Base-by-base conservation (phyloP, 2,329 filamentous ascomycete genomes). In the Colletotrichum orbiculare region DNA sequence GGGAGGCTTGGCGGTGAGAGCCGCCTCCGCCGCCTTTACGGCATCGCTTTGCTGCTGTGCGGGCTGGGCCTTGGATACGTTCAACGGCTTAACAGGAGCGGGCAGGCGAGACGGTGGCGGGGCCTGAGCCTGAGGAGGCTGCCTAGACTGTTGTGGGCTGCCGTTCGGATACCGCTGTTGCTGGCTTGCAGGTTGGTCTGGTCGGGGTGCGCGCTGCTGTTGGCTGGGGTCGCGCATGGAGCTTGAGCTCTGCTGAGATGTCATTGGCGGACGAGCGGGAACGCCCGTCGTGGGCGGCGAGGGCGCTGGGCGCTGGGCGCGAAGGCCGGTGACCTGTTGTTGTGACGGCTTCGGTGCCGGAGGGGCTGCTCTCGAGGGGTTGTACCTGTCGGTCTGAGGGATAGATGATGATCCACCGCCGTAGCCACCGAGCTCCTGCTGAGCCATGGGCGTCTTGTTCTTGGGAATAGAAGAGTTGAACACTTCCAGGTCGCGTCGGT, bases 401-500 rank as follows among this genome's bases (percentile, higher is more conserved):
- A 80, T 75, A 12, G 85, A 75, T 17, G 82, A 71, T 11, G 81
- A 77, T 64, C 83, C 83, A 48, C 83, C 80, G 67, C 84, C 82
- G 67, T 88, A 91, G 38, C 90, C 89, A 62, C 92, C 93, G 70
- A 98, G 81, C 77, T 98, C 96, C 78, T 97, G 94, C 76, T 98
- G 93, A 38, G 94, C 94, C 69, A 96, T 73, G 2, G 93, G 92
- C 10, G 89, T 81, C 75, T 92, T 93, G 68, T 86, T 89, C 82
- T 97, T 91, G 38, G 94, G 95, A 65, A 97, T 81, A 33, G 92
- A 93, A 41, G 93, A 91, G 76, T 98, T 97, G 78, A 97, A 97
- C 15, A 89, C 92, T 74, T 96, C 94, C 70, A 92, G 83, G 55
- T 97, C 93, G 69, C 90, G 87, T 59, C 92, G 86, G 58, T 86